Conservation (phyloP, 768 basidiomycete genomes). For the Mycena alexandri region DNA sequence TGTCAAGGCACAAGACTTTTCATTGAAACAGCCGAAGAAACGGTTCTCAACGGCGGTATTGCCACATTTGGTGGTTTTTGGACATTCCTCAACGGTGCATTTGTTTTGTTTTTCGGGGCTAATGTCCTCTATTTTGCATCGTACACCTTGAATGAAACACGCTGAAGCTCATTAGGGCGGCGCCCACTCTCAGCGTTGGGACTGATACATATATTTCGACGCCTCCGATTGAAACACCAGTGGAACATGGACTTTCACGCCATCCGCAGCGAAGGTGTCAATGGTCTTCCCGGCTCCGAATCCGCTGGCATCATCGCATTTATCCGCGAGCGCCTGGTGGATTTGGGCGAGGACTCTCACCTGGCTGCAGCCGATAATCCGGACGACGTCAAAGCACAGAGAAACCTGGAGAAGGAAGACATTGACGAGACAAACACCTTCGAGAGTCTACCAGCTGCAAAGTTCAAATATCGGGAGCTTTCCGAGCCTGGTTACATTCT, state of each 20-base stretch:
- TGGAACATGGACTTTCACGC: conserved; percentile 13
- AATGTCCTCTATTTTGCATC: conserved; percentile 16
- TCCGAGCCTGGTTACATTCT: too few species aligned
- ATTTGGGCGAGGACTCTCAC: neutral
- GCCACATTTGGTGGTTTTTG: conserved; percentile 15
- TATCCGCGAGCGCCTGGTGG: conserved; percentile 9
- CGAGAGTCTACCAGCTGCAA: too few species aligned
- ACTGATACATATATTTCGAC: conserved; percentile 5
- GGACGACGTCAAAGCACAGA: too few species aligned
- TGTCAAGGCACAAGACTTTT: too few species aligned
- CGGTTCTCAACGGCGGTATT: neutral
- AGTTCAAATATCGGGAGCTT: too few species aligned
- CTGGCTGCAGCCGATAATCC: too few species aligned
- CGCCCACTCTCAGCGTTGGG: conserved; percentile 6
- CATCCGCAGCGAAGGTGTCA: conserved; percentile 11
- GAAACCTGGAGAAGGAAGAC: too few species aligned
- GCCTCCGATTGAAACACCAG: neutral
- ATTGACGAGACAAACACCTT: too few species aligned
- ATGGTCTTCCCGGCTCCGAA: conserved; percentile 5
- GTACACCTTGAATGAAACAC: neutral
- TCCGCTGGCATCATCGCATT: conserved; percentile 19
- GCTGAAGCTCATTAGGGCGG: neutral
- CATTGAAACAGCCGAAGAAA: too few species aligned
- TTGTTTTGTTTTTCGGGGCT: conserved; percentile 5
- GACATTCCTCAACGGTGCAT: conserved; percentile 9